Evolutionary conservation across 108 stramenopile genomes (phyloP).

Genomic region (Aurantiochytrium sp.): DNA sequence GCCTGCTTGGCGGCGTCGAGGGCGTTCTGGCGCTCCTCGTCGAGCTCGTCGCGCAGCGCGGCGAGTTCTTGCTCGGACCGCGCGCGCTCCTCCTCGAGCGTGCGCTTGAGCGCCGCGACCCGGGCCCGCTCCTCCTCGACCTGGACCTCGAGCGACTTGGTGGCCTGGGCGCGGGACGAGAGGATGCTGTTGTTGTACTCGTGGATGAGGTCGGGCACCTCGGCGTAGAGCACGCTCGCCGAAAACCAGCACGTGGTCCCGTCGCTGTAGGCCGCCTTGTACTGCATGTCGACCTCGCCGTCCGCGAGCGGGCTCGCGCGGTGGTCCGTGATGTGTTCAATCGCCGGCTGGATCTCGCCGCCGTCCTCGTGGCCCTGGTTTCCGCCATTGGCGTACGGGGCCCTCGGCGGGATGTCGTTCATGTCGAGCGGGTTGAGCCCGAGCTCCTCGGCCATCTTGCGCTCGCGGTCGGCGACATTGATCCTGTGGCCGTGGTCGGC

Average conservation of each 20-base stretch:
- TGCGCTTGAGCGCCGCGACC: not conserved
- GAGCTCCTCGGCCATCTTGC: not conserved
- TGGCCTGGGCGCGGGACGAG: not conserved
- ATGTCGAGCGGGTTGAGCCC: not conserved
- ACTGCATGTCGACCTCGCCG: not conserved
- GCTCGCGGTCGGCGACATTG: not conserved
- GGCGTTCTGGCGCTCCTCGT: not conserved
- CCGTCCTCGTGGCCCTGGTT: not conserved
- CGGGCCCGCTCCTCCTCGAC: conserved; percentile 3
- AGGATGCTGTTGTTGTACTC: conserved; percentile 19
- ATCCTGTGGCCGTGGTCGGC: not conserved
- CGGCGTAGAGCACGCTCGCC: not conserved
- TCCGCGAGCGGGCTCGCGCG: not conserved
- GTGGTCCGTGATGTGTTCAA: not conserved
- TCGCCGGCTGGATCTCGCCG: not conserved
- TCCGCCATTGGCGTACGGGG: not conserved
- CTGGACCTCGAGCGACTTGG: not conserved
- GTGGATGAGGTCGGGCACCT: conserved; percentile 8
- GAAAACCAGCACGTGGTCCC: not conserved
- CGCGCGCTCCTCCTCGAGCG: not conserved
- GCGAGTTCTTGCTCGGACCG: not conserved
- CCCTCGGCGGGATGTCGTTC: not conserved
- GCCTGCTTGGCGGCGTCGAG: not conserved
- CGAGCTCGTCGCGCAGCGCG: not conserved
- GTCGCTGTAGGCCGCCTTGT: not conserved